Base-by-base conservation (phyloP, 225 moss, liverwort and hornwort species). In the Straminergon stramineum region DNA sequence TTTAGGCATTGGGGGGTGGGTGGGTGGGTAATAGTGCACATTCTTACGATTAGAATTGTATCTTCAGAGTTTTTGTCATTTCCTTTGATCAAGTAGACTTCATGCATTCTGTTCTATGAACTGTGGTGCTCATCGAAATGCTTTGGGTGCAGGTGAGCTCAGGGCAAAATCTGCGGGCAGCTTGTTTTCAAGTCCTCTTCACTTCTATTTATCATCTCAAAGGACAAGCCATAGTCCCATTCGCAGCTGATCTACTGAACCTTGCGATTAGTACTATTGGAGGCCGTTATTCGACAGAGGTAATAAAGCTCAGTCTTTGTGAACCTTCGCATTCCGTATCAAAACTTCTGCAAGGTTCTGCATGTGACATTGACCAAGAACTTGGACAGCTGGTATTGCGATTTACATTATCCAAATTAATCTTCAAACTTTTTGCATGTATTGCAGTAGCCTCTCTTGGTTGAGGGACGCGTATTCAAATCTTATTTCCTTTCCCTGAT, bases 101-200 rank as follows among this genome's bases (percentile, higher is more conserved):
- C 20, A 31, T 78, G 51, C 69, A 67, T 61, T 84, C 57, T 88
- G 67, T 67, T 81, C 75, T 69, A n/a, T 76, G 55, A 81, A 68
- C n/a, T 79, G 11, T 84, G 80, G 57, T 81, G 75, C 70, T 77
- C 43, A 65, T 88, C 43, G 53, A 68, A 76, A 70, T 87, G 68
- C 63, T 55, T 41, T 75, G 90, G 34, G 53, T 87, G 78, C 91
- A 98, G 98, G 82, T 80, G 79, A 92, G 93, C 92, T 85, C 87
- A 17, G 93, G 91, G 83, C 90, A 96, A 82, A 94, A 87, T 87
- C 64, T 99, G 66, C 92, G 94, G 51, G 92, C 91, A 83, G 95
- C 99, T 85, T 97, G 96, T 87, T 90, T 97, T 61, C 97, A 97
- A 93, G 96, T 99, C 69, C 97, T 99, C 66, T 99, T 99, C 92